These are phyloP conservation scores for Dispira simplex DNA, from an alignment of 192 early-diverging fungal genomes.

Conservation along the genomic window DNA sequence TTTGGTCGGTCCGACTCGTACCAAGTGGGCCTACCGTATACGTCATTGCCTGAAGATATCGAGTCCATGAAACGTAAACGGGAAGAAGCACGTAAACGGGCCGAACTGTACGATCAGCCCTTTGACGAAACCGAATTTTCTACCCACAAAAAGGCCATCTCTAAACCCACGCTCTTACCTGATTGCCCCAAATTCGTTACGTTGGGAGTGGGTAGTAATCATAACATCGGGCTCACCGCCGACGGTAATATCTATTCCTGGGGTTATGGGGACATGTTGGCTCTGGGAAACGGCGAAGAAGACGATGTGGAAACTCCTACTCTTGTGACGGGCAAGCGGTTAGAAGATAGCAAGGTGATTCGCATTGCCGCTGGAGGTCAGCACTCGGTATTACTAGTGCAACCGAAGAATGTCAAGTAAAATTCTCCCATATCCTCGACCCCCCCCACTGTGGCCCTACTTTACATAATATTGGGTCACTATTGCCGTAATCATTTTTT, in stretches of 20 bases:
- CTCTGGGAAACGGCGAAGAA: conserved; percentile 64
- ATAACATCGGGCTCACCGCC: conserved; percentile 34
- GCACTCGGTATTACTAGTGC: conserved; percentile 43
- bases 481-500: too few species aligned
- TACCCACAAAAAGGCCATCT: conserved; percentile 38
- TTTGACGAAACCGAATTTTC: conserved; percentile 14
- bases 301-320: conserved; percentile 48
- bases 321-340: conserved; percentile 50
- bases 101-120: not conserved
- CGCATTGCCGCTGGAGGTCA: conserved; percentile 66
- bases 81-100: conserved; percentile 13
- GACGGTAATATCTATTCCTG: conserved; percentile 60
- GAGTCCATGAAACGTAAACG: not conserved
- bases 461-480: too few species aligned
- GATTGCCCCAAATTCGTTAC: conserved; percentile 21
- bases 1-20: conserved; percentile 75
- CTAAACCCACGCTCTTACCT: conserved; percentile 35
- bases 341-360: conserved; percentile 43
- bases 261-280: conserved; percentile 80
- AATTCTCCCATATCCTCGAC: too few species aligned
- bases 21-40: conserved; percentile 56
- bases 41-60: conserved; percentile 17
- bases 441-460: too few species aligned
- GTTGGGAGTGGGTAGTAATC: conserved; percentile 46
- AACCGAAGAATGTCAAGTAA: not conserved